phyloP scores from a whole-genome alignment of 345 rosid genomes.

The Corchorus capsularis region DNA sequence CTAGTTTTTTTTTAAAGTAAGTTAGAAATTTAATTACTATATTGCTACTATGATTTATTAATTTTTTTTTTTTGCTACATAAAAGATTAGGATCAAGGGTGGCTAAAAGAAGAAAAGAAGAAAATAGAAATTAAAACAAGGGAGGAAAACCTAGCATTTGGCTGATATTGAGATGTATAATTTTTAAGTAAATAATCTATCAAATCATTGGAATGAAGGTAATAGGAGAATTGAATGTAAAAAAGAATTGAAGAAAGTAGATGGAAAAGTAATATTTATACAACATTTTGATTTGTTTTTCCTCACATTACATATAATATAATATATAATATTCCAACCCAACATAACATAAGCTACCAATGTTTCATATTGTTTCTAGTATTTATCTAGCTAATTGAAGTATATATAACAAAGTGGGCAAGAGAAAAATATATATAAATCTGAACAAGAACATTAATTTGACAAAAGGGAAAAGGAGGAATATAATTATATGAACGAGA shows the following conservation, averaged over 20 bases:
- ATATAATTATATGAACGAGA: not conserved
- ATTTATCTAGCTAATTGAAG: not conserved
- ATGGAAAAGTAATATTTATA: not conserved
- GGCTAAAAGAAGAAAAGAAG: too few relatives aligned
- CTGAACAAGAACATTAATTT: not conserved
- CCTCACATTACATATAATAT: not conserved
- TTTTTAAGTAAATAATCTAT: too few relatives aligned
- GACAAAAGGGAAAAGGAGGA: not conserved
- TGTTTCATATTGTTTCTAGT: not conserved
- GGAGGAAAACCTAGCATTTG: not conserved
- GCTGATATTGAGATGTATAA: not conserved
- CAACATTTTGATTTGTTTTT: not conserved
- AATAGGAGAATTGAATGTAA: not conserved
- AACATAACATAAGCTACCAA: not conserved
- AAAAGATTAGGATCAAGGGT: too few relatives aligned
- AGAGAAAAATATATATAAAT: too few relatives aligned
- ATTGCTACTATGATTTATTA: too few relatives aligned
- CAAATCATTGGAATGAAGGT: not conserved
- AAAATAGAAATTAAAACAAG: not conserved
- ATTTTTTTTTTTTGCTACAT: too few relatives aligned
- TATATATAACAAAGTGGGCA: too few relatives aligned
- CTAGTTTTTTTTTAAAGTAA: too few relatives aligned
- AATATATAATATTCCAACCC: too few relatives aligned
- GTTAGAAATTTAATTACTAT: too few relatives aligned
- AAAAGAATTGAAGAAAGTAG: not conserved